Evolutionary conservation across 306 rosid genomes (phyloP), one percentile per base, ranked within the genome.

Genomic region (Argentina anserina): DNA sequence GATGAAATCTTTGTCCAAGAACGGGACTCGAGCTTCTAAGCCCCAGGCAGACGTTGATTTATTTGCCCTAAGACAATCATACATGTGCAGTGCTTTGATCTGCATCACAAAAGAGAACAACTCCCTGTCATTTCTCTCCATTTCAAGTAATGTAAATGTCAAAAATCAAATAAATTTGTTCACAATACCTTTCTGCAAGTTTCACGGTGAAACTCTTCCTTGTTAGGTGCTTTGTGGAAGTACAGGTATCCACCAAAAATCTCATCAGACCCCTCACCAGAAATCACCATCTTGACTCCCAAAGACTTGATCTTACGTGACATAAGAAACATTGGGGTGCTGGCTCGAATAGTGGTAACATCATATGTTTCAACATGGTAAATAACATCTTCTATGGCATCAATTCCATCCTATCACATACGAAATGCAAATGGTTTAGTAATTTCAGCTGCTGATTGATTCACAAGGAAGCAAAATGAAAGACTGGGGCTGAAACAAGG

Each of bases 261-360:
- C 80, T 95, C 97, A 81, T 95, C 99, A 6, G 99, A 86, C 3
- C 99, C 99, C 87, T 95, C 99, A 45, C 99, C 99, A 46, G 99
- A 91, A 47, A 95, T 85, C 37, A 95, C 97, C 99, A 86, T 84
- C 81, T 95, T 95, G 46, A 95, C 99, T 56, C 99, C 99, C 6
- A 95, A 81, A 1, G 99, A 90, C 78, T 95, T 90, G n/a, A 95
- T 95, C 86, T 95, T 95, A 53, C 97, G 77, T 7, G 99, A 84
- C 99, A 95, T 90, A 0, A 95, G 95, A 78, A 91, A 95, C 99
- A 95, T 95, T 6, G 99, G 99, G 21, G 96, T 95, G 86, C 97
- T 92, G 20, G 99, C 97, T 75, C 99, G 90, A 67, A 95, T 87
- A 13, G 99, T 90, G 3, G 99, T 92, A 14, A 95, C 99, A 80